Evolutionary conservation across 169 alveolate species (phyloP).

Genomic region (Neospora caninum): DNA sequence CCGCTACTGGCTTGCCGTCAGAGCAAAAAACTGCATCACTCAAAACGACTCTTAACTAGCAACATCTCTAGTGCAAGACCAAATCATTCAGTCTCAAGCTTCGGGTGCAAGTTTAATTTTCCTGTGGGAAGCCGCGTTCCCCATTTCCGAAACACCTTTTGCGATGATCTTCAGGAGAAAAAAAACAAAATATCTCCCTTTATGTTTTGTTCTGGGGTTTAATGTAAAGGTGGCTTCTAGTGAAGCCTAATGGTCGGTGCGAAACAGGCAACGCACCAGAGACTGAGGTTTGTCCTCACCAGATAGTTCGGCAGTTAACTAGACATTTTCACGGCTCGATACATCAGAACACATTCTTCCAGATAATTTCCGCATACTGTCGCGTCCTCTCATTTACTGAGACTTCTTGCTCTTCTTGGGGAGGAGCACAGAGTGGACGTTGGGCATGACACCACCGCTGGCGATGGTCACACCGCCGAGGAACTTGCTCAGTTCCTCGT

Average conservation of each 20-base stretch:
- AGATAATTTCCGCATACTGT: background rate
- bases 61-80: too few species aligned
- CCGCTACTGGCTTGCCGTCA: too few species aligned
- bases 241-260: constrained; percentile 48
- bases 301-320: background rate
- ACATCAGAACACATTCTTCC: background rate
- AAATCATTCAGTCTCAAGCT: too few species aligned
- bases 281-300: background rate
- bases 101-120: too few species aligned
- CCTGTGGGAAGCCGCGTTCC: too few species aligned
- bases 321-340: too few species aligned
- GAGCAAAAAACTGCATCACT: too few species aligned
- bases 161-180: too few species aligned
- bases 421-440: constrained; percentile 94
- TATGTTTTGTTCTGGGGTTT: too few species aligned
- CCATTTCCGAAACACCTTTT: too few species aligned
- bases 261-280: background rate
- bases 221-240: constrained; percentile 52
- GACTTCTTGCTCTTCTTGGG: constrained; percentile 88
- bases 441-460: constrained; percentile 98
- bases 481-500: constrained; percentile 97
- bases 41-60: too few species aligned
- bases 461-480: constrained; percentile 98
- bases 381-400: constrained; percentile 33
- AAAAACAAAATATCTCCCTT: too few species aligned